phyloP scores from a whole-genome alignment of 805 yeast genomes.

The Priceomyces haplophilus region DNA sequence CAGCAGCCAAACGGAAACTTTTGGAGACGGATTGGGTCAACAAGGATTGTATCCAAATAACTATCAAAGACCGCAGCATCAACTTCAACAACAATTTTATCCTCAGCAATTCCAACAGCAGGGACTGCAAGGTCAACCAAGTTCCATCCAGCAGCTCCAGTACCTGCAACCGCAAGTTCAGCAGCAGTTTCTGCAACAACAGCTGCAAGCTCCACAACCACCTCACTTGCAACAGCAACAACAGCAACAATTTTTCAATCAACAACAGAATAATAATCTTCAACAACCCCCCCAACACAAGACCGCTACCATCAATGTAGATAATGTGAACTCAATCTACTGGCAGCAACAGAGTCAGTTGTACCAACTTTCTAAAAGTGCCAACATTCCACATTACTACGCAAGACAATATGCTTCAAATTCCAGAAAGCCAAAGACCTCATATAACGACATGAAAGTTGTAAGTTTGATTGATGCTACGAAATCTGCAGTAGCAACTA shows the following conservation, averaged over 20 bases:
- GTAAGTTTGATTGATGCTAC: slow-evolving; percentile 43
- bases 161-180: slow-evolving; percentile 20
- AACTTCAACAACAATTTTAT: slow-evolving; percentile 24
- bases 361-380: slow-evolving; percentile 62
- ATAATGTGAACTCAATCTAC: slow-evolving; percentile 43
- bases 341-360: slow-evolving; percentile 84
- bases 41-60: slow-evolving; percentile 17
- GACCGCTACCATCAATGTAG: slow-evolving; percentile 29
- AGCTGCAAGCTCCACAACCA: slow-evolving; percentile 22
- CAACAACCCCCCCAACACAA: slow-evolving; percentile 29
- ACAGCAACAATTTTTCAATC: slow-evolving; percentile 21
- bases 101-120: slow-evolving; percentile 19
- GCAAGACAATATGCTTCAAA: slow-evolving; percentile 79
- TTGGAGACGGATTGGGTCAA: slow-evolving; percentile 15
- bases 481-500: slow-evolving; percentile 30
- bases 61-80: slow-evolving; percentile 21
- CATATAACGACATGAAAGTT: slow-evolving; percentile 34
- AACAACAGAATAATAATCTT: slow-evolving; percentile 15
- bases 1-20: slow-evolving; percentile 13
- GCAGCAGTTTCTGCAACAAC: slow-evolving; percentile 18
- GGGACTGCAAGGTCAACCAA: slow-evolving; percentile 10
- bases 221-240: slow-evolving; percentile 30
- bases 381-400: slow-evolving; percentile 71
- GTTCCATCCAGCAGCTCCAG: slow-evolving; percentile 14
- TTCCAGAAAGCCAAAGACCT: slow-evolving; percentile 47